Base-by-base conservation (phyloP, 805 yeast genomes). In the Ogataea chonburiensis region DNA sequence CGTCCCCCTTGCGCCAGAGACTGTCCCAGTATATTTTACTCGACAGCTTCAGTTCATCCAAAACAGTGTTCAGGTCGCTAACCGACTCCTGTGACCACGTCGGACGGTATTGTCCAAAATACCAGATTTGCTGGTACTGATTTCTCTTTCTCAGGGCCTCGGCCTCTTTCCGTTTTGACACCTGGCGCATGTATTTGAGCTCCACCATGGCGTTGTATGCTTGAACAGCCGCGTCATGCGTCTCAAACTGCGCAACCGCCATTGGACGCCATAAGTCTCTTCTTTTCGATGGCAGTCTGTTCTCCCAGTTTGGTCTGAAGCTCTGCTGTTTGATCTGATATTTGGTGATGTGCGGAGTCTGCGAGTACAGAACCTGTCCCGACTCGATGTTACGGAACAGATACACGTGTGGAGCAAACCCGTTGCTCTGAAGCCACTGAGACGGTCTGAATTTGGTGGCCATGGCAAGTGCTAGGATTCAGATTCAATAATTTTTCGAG, bases 361-460 rank as follows among this genome's bases (percentile, higher is more conserved):
- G 96, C 5, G 96, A 80, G 60, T 87, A 89, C 8, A 86, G 62
- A 13, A 88, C 94, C 67, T 89, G 96, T 5, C 96, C 97, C 25
- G 83, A 72, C 64, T 86, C 93, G 31, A 86, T 62, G 67, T 89
- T 88, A 57, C 93, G 77, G 68, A 85, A 91, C 27, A 87, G 63
- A 55, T 73, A 86, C 9, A 89, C 83, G 54, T 83, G 89, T 7
- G 97, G 96, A 3, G 86, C 94, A 59, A 77, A 75, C 7, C 77
- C 75, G 46, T 82, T 75, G 38, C 61, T 57, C 34, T 66, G 60
- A 29, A 81, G 63, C 86, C 86, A 79, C 35, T 62, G 50, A 9
- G 81, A 73, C 16, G 72, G 66, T 55, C 84, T 75, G 55, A 73
- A 75, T 40, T 60, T 60, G 6, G 56, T 47, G 5, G 67, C 56